Evolutionary conservation across 257 asterid species (phyloP).

Genomic region (Plantago elongata): DNA sequence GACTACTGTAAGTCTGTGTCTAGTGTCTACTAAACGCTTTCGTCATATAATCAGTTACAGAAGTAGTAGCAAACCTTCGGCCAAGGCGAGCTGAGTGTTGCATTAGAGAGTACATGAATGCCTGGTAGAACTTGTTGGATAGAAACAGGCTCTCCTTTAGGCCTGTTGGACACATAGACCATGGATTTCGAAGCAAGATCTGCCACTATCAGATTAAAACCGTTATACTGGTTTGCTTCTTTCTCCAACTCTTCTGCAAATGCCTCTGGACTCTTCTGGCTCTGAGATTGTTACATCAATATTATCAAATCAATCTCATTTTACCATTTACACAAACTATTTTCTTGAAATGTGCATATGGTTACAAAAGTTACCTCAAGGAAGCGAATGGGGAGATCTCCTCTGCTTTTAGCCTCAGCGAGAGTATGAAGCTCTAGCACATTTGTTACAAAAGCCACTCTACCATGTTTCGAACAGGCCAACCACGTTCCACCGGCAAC

Average conservation of each 20-base stretch:
- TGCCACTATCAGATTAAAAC: constrained; percentile 59
- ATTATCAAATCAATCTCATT: neutral
- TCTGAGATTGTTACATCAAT: constrained; percentile 28
- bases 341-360: too few species aligned
- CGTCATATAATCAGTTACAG: neutral
- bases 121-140: constrained; percentile 34
- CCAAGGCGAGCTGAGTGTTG: constrained; percentile 65
- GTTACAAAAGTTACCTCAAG: constrained; percentile 33
- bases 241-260: constrained; percentile 51
- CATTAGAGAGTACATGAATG: constrained; percentile 38
- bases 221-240: constrained; percentile 57
- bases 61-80: constrained; percentile 45
- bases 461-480: constrained; percentile 57
- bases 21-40: neutral
- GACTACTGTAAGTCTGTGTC: neutral
- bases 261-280: constrained; percentile 49
- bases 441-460: constrained; percentile 61
- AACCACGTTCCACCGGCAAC: constrained; percentile 76
- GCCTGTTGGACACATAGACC: constrained; percentile 65
- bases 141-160: constrained; percentile 22
- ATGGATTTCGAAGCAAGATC: constrained; percentile 43
- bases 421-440: constrained; percentile 32
- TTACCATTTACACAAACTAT: neutral
- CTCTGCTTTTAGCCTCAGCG: constrained; percentile 63
- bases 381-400: constrained; percentile 58